Base-by-base conservation (phyloP, 208 protist genomes). In the Phytomonas serpens region DNA sequence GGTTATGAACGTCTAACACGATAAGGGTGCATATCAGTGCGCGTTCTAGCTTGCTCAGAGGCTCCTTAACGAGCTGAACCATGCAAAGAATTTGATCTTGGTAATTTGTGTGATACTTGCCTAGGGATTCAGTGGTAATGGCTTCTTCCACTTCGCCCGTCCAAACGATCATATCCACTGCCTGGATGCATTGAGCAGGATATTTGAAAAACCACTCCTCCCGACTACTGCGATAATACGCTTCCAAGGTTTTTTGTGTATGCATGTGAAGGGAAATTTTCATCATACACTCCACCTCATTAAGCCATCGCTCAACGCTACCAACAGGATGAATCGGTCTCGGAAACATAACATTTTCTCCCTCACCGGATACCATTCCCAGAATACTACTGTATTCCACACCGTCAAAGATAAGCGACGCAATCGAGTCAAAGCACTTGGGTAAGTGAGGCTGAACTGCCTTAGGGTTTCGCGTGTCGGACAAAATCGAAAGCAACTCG, bases 401-500 rank as follows among this genome's bases (percentile, higher is more conserved):
- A 38, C 90, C 85, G 32, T 77, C 72, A 71, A 97, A 97, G 72
- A 89, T 74, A 40, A 98, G 85, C 68, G 76, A 70, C 30, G 94
- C 85, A 64, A 99, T 98, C 23, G 92, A 97, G 76, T 98, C 97
- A 77, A 99, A 99, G 81, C 94, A 98, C 83, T 99, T 98, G 32
- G 83, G 82, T 77, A 99, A 77, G 76, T 99, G 95, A 33, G 96
- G 97, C 84, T 99, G 97, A 27, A 99, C 96, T 33, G 94, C 84
- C 67, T 89, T 87, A 0, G 97, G 97, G 77, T 99, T 98, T 42
- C 94, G 91, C 37, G 98, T 97, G 75, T 99, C 97, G 13, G 97
- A 97, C 32, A 99, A 83, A 77, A 99, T 99, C 38, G 98, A 97
- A 31, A 99, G 89, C 64, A 99, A 83, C 81, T 99, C 98, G 83